Percentiles rank a stretch among this genome's conserved stretches.
phyloP scores from a whole-genome alignment of 495 filamentous ascomycete species.

The Aspergillus steynii region DNA sequence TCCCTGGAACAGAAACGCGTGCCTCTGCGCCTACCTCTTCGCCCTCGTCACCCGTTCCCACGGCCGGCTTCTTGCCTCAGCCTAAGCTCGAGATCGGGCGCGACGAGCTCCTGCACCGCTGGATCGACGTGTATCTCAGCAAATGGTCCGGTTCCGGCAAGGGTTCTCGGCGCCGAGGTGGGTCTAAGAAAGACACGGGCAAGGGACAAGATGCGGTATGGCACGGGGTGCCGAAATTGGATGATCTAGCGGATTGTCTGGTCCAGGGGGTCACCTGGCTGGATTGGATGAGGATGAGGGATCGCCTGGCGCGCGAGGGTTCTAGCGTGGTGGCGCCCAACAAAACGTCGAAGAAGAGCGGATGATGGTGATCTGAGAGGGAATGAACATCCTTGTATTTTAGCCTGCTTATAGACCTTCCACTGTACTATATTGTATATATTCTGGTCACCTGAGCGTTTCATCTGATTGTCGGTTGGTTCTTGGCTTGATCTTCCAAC shows the following conservation, averaged over 20 bases:
- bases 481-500: no score
- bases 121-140: constrained; percentile 46
- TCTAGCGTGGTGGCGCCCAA: not conserved
- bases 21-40: no score
- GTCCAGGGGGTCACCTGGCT: constrained; percentile 86
- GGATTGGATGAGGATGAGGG: constrained; percentile 74
- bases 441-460: no score
- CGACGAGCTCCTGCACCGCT: constrained; percentile 34
- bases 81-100: constrained; percentile 28
- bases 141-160: constrained; percentile 30
- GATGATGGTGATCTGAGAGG: not conserved
- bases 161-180: not conserved
- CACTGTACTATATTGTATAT: no score
- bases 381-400: not conserved
- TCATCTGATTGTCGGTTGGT: no score
- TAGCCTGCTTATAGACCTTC: no score
- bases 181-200: constrained; percentile 13
- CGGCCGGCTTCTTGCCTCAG: not conserved
- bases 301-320: constrained; percentile 40
- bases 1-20: no score
- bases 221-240: constrained; percentile 61
- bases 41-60: no score
- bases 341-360: constrained; percentile 7
- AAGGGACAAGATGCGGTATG: constrained; percentile 8
- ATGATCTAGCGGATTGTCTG: constrained; percentile 89